Percentiles rank a stretch among this genome's conserved stretches.
Evolutionary conservation across 2,329 filamentous ascomycete species (phyloP).

Genomic region (Penicillium sp.): DNA sequence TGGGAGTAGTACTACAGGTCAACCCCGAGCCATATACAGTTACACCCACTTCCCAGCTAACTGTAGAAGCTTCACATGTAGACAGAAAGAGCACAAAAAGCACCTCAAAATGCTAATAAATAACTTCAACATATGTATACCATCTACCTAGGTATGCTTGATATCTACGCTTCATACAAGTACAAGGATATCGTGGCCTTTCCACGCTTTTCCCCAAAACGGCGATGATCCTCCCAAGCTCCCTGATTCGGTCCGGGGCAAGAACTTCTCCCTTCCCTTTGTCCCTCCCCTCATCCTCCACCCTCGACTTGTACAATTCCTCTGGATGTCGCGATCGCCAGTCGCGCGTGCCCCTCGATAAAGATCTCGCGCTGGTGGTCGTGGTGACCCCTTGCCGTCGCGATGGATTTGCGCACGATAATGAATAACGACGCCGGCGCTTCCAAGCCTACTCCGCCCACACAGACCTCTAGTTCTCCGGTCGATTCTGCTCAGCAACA

Average conservation of each 20-base stretch:
- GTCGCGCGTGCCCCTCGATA: constrained; percentile 14
- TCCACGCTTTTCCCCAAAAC: constrained; percentile 17
- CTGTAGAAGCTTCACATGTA: not conserved
- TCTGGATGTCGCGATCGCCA: constrained; percentile 20
- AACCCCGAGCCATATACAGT: too few relatives aligned
- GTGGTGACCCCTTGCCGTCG: constrained; percentile 21
- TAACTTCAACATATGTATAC: not conserved
- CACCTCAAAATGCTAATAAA: not conserved
- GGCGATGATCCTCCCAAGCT: constrained; percentile 22
- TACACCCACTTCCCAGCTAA: not conserved
- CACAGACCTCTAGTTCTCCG: constrained; percentile 27
- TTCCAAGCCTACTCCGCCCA: constrained; percentile 28
- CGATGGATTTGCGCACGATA: constrained; percentile 52
- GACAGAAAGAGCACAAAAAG: not conserved
- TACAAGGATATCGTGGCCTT: constrained; percentile 2
- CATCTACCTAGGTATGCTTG: too few relatives aligned
- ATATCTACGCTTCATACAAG: not conserved
- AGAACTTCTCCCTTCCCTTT: constrained; percentile 24
- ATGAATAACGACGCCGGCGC: constrained; percentile 45
- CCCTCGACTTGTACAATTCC: not conserved
- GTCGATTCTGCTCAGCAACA: constrained; percentile 27
- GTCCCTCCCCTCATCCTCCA: constrained; percentile 9
- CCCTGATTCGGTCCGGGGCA: constrained; percentile 19
- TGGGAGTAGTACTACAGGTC: too few relatives aligned
- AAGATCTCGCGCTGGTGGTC: constrained; percentile 17